Evolutionary conservation across 2,329 filamentous ascomycete species (phyloP), one percentile per base, ranked within the genome.

Genomic region (Paecilomyces niveus): DNA sequence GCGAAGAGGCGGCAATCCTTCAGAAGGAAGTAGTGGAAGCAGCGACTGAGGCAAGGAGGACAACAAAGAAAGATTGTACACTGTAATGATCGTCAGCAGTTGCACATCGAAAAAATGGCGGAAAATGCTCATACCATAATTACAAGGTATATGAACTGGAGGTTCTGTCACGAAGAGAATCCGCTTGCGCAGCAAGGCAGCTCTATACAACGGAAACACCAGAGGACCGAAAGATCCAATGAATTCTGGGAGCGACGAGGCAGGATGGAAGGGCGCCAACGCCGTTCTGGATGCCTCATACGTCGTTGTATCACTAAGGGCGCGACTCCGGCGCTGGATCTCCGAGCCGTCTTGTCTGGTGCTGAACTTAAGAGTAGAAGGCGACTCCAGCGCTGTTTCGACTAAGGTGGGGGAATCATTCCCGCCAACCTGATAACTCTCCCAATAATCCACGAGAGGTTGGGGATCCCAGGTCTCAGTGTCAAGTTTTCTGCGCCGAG

Each of bases 41-140:
- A 92, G 83, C 31, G 88, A 85, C 39, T 87, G 81, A 29, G 94
- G 92, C 51, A 97, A 88, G 65, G 92, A 96, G 52, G 92, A 92
- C 33, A 99, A 81, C 57, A 97, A 83, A n/a, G 93, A 97, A 55
- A 97, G 84, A 71, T 94, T 86, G 76, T 97, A 99, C 62, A 97
- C 94, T 93, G 62, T 29, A 10, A 56, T 31, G 13, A 35, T 61
- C 24, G 62, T 67, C 58, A 67, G 74, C 55, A 68, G 57, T 6
- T 53, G 54, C 24, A 59, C 5, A 51, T 51, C 35, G 21, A 54
- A 39, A 45, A 35, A 24, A 18, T n/a, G 35, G 11, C n/a, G 51
- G 18, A 39, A 51, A 54, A 52, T 9, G 31, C 22, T 56, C 76
- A 45, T 80, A 96, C 92, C 92, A 80, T 92, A 96, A 74, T 96